A percentile compares a stretch with the other conserved stretches of the same genome.
These are phyloP conservation scores for Aspergillus indologenus DNA, from an alignment of 495 filamentous ascomycete genomes.

Conservation along the genomic window DNA sequence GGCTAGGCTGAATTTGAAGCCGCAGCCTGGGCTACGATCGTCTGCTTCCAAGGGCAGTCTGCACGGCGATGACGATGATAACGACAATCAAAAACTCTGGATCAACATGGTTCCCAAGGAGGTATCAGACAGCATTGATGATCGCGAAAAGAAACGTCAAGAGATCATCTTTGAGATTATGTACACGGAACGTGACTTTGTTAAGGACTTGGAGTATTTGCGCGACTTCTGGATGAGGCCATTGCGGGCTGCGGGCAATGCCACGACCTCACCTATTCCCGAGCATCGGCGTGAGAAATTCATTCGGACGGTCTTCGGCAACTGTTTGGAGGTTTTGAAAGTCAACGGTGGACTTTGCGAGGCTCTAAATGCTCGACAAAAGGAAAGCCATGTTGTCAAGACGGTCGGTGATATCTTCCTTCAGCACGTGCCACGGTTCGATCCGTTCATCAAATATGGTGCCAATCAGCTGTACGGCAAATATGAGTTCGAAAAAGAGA, in stretches of 20 bases:
- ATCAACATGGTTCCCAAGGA: constrained; percentile 98
- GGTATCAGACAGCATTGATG: constrained; percentile 79
- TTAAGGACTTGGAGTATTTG: constrained; percentile 97
- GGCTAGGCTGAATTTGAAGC: constrained; percentile 85
- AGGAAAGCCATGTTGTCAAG: constrained; percentile 80
- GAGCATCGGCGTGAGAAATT: constrained; percentile 84
- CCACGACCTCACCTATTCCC: constrained; percentile 78
- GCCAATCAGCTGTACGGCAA: constrained; percentile 95
- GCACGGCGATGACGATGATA: constrained; percentile 76
- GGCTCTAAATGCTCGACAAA: constrained; percentile 82
- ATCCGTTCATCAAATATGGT: constrained; percentile 96
- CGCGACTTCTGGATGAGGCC: constrained; percentile 99
- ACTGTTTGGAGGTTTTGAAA: constrained; percentile 88
- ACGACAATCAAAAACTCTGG: constrained; percentile 97
- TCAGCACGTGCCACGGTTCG: constrained; percentile 84
- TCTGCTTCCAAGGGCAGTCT: constrained; percentile 78
- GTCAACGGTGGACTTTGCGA: constrained; percentile 88
- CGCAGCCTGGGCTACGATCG: constrained; percentile 79
- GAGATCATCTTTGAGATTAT: constrained; percentile 98
- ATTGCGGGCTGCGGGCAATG: constrained; percentile 62
- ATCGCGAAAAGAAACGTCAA: constrained; percentile 94
- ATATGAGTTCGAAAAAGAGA: constrained; percentile 97
- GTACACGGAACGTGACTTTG: constrained; percentile 98
- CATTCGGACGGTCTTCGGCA: constrained; percentile 91
- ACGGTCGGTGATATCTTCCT: constrained; percentile 95